These are phyloP conservation scores for Trichosanthes cucumerina DNA, from an alignment of 306 rosid genomes.

Conservation along the genomic window DNA sequence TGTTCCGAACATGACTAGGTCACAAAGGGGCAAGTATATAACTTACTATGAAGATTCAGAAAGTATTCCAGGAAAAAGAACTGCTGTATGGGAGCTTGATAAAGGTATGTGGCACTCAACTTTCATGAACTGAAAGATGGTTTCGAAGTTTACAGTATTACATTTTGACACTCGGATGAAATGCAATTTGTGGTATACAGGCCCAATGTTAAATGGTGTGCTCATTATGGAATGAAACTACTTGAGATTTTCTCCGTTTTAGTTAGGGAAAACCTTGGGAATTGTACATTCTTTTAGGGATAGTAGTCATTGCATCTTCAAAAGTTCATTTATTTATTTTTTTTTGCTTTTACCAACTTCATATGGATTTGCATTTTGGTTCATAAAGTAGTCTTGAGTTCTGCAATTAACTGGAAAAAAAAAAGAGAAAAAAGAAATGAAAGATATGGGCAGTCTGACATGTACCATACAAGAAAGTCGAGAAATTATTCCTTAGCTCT, in stretches of 20 bases:
- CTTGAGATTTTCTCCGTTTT: neutral
- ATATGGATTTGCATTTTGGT: neutral
- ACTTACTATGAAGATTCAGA: conserved; percentile 89
- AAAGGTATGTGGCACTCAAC: conserved; percentile 42
- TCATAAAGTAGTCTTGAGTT: neutral
- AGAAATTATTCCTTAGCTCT: neutral
- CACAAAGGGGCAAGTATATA: conserved; percentile 65
- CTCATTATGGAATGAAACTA: neutral
- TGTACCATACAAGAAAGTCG: neutral
- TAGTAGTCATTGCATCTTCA: neutral
- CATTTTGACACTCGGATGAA: neutral
- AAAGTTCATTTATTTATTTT: neutral
- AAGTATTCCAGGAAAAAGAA: conserved; percentile 84
- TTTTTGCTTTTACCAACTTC: neutral
- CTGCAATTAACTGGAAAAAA: neutral
- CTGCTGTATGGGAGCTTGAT: conserved; percentile 97
- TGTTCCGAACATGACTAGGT: conserved; percentile 68
- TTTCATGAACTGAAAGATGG: neutral
- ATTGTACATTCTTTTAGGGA: neutral
- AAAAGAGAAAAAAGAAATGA: neutral
- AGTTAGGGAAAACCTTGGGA: neutral
- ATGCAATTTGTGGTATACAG: neutral
- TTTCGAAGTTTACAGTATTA: neutral
- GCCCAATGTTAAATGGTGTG: neutral
- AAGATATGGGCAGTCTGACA: neutral